Evolutionary conservation across 257 asterid species (phyloP).

Genomic region (Nicotiana undulata): DNA sequence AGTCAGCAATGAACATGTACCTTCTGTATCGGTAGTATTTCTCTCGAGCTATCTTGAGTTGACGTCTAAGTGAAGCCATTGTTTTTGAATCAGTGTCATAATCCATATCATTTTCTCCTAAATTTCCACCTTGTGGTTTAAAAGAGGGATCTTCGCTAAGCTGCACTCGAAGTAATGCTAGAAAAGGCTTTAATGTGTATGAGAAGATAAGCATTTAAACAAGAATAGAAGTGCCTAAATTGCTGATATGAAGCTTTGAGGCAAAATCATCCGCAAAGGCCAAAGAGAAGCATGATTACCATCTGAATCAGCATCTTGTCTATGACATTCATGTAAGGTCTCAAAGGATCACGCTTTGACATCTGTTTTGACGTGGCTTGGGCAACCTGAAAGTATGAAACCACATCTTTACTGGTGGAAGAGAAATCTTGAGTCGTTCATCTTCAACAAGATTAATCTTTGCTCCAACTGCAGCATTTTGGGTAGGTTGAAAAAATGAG

Average conservation of each 20-base stretch:
- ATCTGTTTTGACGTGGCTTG: slow-evolving; percentile 81
- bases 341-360: slow-evolving; percentile 71
- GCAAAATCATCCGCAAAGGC: background rate
- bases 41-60: slow-evolving; percentile 57
- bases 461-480: background rate
- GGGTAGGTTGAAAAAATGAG: background rate
- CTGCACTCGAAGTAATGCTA: slow-evolving; percentile 29
- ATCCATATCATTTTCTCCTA: slow-evolving; percentile 78
- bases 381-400: slow-evolving; percentile 42
- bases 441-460: slow-evolving; percentile 2
- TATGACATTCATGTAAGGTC: slow-evolving; percentile 59
- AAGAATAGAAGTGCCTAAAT: background rate
- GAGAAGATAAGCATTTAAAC: background rate
- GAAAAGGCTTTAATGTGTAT: background rate
- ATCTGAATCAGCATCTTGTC: slow-evolving; percentile 58
- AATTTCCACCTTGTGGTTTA: slow-evolving; percentile 74
- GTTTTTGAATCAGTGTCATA: slow-evolving; percentile 68
- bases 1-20: slow-evolving; percentile 23
- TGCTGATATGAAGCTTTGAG: background rate
- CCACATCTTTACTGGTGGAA: background rate
- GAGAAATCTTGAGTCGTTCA: background rate
- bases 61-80: slow-evolving; percentile 76
- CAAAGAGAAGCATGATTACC: slow-evolving; percentile 34
- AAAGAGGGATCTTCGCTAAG: slow-evolving; percentile 62
- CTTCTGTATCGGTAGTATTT: slow-evolving; percentile 60